Conservation (phyloP, 2,329 filamentous ascomycete species). For the Colletotrichum viniferum region DNA sequence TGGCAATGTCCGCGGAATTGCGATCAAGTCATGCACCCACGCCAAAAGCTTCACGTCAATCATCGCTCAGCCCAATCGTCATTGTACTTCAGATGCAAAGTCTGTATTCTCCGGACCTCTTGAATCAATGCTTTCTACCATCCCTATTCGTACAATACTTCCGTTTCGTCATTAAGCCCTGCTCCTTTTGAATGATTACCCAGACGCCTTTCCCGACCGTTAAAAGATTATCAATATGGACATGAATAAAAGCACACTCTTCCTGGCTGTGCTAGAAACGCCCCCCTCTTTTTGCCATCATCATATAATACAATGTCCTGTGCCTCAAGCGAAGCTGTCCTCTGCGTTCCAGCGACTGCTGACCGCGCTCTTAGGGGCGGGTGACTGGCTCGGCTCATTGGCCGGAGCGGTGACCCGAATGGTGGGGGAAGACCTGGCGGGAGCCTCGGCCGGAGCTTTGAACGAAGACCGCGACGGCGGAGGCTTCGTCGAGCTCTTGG, state of each 20-base stretch:
- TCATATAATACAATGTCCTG: background rate
- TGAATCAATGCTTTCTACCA: conserved; percentile 17
- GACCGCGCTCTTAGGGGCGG: conserved; percentile 19
- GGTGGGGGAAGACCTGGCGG: conserved; percentile 1
- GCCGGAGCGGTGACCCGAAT: background rate
- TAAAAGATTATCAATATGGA: background rate
- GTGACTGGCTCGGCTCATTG: background rate
- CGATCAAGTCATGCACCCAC: background rate
- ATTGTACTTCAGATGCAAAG: background rate
- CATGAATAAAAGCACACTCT: background rate
- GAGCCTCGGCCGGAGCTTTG: background rate
- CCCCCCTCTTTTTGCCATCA: background rate
- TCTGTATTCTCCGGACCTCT: conserved; percentile 7
- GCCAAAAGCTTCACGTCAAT: background rate
- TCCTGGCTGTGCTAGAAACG: background rate
- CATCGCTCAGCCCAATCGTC: background rate
- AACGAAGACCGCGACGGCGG: background rate
- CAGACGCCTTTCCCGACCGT: conserved; percentile 1
- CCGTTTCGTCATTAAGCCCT: conserved; percentile 20
- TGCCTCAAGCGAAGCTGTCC: conserved; percentile 46
- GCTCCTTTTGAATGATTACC: conserved; percentile 1
- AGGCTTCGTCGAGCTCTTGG: background rate
- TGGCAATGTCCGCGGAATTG: background rate
- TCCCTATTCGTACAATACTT: conserved; percentile 19
- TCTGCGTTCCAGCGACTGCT: conserved; percentile 43